phyloP scores from a whole-genome alignment of 257 asterid genomes.

The Salvia hispanica region DNA sequence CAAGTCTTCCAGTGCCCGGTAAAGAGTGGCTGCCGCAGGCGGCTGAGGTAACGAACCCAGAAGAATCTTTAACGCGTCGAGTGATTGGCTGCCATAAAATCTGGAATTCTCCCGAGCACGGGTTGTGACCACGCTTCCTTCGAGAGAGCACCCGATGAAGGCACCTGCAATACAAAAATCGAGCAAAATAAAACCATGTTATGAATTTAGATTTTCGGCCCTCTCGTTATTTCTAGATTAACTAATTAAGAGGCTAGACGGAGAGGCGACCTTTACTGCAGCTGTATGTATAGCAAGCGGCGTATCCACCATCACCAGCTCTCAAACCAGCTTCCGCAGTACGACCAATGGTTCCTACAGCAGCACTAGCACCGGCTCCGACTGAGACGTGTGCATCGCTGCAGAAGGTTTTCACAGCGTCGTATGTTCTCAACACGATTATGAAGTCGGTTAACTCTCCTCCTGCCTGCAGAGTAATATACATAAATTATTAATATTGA shows the following conservation, averaged over 20 bases:
- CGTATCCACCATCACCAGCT: conserved; percentile 69
- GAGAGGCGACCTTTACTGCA: conserved; percentile 80
- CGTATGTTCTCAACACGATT: conserved; percentile 72
- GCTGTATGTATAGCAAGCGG: conserved; percentile 93
- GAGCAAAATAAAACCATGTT: background rate
- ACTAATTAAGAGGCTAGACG: conserved; percentile 1
- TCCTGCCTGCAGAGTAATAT: conserved; percentile 68
- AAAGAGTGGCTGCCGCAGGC: conserved; percentile 90
- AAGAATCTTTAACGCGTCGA: conserved; percentile 68
- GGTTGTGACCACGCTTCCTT: conserved; percentile 83
- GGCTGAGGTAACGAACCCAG: conserved; percentile 84
- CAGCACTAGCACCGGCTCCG: conserved; percentile 96
- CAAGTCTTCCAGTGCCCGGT: conserved; percentile 71
- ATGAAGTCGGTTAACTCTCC: conserved; percentile 95
- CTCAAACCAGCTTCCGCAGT: conserved; percentile 93
- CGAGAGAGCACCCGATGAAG: conserved; percentile 89
- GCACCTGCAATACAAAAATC: conserved; percentile 64
- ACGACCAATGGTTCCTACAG: conserved; percentile 82
- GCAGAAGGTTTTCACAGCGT: conserved; percentile 80
- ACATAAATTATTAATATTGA: background rate
- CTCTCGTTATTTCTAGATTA: background rate
- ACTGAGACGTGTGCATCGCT: conserved; percentile 73
- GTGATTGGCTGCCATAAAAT: conserved; percentile 83
- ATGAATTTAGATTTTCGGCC: background rate
- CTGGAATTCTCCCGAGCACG: conserved; percentile 73